A percentile compares a stretch with the other conserved stretches of the same genome.
These are phyloP conservation scores for Fraxinus albicans DNA, from an alignment of 305 asterid genomes.

Conservation along the genomic window DNA sequence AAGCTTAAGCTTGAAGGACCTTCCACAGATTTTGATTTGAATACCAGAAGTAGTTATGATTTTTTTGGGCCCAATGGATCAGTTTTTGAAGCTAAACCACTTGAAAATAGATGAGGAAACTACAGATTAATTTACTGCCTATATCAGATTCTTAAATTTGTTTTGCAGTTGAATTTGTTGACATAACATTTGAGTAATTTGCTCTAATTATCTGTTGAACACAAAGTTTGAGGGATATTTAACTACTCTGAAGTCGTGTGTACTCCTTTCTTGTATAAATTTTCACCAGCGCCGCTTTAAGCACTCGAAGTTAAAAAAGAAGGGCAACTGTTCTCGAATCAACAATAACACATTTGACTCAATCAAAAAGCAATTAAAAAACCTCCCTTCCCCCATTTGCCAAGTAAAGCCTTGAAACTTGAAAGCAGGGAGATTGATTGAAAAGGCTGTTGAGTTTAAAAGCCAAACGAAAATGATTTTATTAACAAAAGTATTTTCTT, in stretches of 20 bases:
- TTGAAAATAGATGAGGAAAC: constrained; percentile 27
- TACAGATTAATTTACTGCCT: not conserved
- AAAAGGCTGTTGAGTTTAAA: too few species aligned
- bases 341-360: too few species aligned
- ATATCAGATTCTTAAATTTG: constrained; percentile 16
- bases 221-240: not conserved
- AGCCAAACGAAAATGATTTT: too few species aligned
- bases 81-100: constrained; percentile 32
- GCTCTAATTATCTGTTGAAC: not conserved
- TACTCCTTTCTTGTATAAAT: not conserved
- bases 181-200: not conserved
- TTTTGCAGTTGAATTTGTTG: constrained; percentile 7
- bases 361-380: too few species aligned
- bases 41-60: constrained; percentile 56
- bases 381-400: too few species aligned
- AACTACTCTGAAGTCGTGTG: not conserved
- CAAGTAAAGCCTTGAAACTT: too few species aligned
- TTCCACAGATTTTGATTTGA: constrained; percentile 58
- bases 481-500: too few species aligned
- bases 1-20: constrained; percentile 48
- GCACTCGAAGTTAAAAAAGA: too few species aligned
- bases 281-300: too few species aligned
- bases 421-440: too few species aligned
- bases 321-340: too few species aligned
- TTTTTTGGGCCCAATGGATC: constrained; percentile 46